A percentile compares a stretch with the other conserved stretches of the same genome.
These are phyloP conservation scores for Xerocomus alliaceus DNA, from an alignment of 1,284 basidiomycete species.

Conservation along the genomic window DNA sequence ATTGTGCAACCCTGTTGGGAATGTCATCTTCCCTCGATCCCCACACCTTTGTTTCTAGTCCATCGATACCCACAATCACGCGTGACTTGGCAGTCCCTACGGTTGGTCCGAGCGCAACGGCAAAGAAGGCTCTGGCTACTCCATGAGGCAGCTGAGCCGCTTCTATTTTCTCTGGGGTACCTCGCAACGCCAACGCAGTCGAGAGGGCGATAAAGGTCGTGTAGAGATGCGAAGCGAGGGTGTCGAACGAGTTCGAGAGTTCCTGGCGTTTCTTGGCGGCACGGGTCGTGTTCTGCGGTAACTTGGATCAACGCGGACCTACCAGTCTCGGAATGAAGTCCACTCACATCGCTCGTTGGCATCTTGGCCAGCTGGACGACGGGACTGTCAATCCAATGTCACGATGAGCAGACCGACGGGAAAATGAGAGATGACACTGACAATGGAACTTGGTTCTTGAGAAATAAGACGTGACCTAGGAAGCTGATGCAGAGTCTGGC, in stretches of 20 bases:
- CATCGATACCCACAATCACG: constrained; percentile 67
- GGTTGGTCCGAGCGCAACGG: constrained; percentile 69
- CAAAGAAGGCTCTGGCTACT: constrained; percentile 52
- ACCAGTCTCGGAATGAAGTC: background rate
- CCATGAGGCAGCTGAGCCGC: background rate
- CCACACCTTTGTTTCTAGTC: constrained; percentile 64
- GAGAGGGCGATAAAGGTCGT: constrained; percentile 76
- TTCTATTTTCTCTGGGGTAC: constrained; percentile 6
- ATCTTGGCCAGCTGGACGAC: constrained; percentile 65
- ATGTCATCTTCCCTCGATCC: constrained; percentile 48
- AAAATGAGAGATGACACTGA: constrained; percentile 46
- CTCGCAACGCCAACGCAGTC: constrained; percentile 58
- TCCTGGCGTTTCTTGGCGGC: constrained; percentile 65
- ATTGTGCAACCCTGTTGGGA: background rate
- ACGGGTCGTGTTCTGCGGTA: constrained; percentile 47
- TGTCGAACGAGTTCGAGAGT: constrained; percentile 68
- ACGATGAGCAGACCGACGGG: background rate
- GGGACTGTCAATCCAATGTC: constrained; percentile 52
- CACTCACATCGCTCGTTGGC: constrained; percentile 42
- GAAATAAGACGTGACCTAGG: constrained; percentile 70
- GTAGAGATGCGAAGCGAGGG: constrained; percentile 70
- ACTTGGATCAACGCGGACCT: background rate
- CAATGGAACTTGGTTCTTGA: constrained; percentile 80
- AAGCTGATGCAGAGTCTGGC: constrained; percentile 64
- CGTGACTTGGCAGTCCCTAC: constrained; percentile 62